phyloP scores from a whole-genome alignment of 192 early-diverging fungal species.

The Phlyctochytrium planicorne region DNA sequence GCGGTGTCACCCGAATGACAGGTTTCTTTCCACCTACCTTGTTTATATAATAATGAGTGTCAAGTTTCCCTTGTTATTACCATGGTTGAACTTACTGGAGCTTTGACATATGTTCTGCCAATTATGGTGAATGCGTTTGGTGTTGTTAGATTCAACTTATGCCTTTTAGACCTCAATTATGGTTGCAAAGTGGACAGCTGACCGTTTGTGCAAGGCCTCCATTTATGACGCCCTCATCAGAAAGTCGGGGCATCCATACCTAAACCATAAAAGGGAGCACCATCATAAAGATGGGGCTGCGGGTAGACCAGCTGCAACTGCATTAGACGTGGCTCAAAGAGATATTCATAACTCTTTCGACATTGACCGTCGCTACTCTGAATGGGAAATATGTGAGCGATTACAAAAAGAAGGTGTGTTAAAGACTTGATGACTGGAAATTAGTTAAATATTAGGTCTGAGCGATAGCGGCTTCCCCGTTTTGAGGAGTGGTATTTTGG shows the following conservation, averaged over 20 bases:
- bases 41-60: background rate
- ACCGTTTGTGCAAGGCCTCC: constrained; percentile 60
- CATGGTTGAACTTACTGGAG: constrained; percentile 92
- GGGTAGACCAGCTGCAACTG: background rate
- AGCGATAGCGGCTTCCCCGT: constrained; percentile 78
- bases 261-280: constrained; percentile 75
- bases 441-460: background rate
- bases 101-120: constrained; percentile 74
- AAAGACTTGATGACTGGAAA: background rate
- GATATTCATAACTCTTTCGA: background rate
- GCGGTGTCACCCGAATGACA: constrained; percentile 79
- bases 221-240: constrained; percentile 73
- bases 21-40: constrained; percentile 1
- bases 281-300: constrained; percentile 29
- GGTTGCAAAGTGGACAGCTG: constrained; percentile 63
- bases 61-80: constrained; percentile 80
- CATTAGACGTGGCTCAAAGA: background rate
- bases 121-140: constrained; percentile 23
- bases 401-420: background rate
- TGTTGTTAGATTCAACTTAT: background rate
- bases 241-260: constrained; percentile 69
- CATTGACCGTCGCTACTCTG: background rate
- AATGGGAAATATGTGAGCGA: background rate
- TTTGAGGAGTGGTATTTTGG: constrained; percentile 55
- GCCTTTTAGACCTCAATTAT: constrained; percentile 25